Percentiles rank a stretch among this genome's conserved stretches.
Conservation (phyloP, 495 filamentous ascomycete species). For the Tuber magnatum region DNA sequence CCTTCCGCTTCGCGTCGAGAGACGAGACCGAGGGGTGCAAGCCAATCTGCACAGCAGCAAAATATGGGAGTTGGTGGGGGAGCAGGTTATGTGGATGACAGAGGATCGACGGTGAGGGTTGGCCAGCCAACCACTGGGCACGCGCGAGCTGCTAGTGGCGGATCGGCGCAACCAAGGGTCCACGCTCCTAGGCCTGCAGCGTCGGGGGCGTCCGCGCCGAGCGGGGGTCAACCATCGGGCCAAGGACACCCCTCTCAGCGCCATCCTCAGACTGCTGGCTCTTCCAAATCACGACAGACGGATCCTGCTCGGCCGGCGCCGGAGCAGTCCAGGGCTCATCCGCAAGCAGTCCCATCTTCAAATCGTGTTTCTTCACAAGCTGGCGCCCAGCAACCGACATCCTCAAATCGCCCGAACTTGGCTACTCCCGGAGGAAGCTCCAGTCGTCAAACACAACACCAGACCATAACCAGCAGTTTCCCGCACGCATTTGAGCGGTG, state of each 20-base stretch:
- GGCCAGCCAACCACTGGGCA: conserved; percentile 10
- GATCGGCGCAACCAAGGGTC: conserved; percentile 25
- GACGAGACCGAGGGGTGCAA: conserved; percentile 19
- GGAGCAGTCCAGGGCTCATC: conserved; percentile 27
- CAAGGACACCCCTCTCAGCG: conserved; percentile 13
- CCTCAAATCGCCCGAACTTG: conserved; percentile 34
- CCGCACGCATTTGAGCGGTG: conserved; percentile 97
- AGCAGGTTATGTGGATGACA: conserved; percentile 15
- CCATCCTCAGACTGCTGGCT: conserved; percentile 16
- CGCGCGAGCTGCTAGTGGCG: conserved; percentile 12
- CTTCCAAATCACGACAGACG: conserved; percentile 18
- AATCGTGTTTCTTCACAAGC: conserved; percentile 32
- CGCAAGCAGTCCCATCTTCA: conserved; percentile 14
- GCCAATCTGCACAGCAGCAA: conserved; percentile 18
- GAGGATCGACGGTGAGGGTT: conserved; percentile 26
- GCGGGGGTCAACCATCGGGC: conserved; percentile 20
- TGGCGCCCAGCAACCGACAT: conserved; percentile 39
- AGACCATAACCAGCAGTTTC: conserved; percentile 54
- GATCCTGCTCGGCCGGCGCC: conserved; percentile 24
- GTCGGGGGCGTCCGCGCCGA: conserved; percentile 13
- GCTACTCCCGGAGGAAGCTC: conserved; percentile 25
- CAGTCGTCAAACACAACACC: conserved; percentile 40
- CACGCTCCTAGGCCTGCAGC: conserved; percentile 30
- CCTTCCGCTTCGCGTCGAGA: conserved; percentile 13
- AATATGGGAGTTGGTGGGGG: conserved; percentile 12